Conservation (phyloP, 306 rosid species). For the Psophocarpus tetragonolobus region DNA sequence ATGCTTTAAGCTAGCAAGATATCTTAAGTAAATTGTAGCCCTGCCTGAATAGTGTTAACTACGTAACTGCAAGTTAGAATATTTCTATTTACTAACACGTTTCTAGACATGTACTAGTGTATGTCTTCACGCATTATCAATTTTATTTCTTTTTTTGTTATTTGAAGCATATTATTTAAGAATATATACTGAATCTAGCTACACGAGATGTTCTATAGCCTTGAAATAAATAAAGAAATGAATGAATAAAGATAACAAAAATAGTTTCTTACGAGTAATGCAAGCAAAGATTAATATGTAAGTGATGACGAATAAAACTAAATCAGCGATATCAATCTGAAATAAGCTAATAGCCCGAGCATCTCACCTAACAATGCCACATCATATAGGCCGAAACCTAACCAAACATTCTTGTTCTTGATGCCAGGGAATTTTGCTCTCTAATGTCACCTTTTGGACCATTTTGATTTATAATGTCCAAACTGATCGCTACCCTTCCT, state of each 20-base stretch:
- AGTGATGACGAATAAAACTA: background rate
- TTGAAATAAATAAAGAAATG: background rate
- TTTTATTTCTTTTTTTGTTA: background rate
- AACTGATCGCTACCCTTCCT: background rate
- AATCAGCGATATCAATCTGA: background rate
- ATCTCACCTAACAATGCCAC: slow-evolving; percentile 28
- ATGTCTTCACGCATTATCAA: background rate
- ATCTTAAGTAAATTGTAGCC: background rate
- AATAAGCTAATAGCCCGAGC: slow-evolving; percentile 9
- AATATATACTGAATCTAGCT: background rate
- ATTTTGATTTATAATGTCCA: slow-evolving; percentile 10
- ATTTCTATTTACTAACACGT: background rate
- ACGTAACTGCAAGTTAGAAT: background rate
- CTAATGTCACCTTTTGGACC: slow-evolving; percentile 20
- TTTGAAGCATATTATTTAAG: background rate
- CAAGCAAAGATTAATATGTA: background rate
- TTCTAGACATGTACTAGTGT: background rate
- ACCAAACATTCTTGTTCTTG: slow-evolving; percentile 26
- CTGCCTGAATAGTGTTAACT: background rate
- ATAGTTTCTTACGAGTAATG: background rate
- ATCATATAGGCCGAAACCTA: slow-evolving; percentile 3
- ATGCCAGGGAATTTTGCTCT: slow-evolving; percentile 19
- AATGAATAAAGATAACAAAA: background rate
- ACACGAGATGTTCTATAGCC: background rate
- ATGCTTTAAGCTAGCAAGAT: background rate